Percentiles rank a stretch among this genome's conserved stretches.
These are phyloP conservation scores for Colletotrichum lini DNA, from an alignment of 2,329 filamentous ascomycete species.

Conservation along the genomic window DNA sequence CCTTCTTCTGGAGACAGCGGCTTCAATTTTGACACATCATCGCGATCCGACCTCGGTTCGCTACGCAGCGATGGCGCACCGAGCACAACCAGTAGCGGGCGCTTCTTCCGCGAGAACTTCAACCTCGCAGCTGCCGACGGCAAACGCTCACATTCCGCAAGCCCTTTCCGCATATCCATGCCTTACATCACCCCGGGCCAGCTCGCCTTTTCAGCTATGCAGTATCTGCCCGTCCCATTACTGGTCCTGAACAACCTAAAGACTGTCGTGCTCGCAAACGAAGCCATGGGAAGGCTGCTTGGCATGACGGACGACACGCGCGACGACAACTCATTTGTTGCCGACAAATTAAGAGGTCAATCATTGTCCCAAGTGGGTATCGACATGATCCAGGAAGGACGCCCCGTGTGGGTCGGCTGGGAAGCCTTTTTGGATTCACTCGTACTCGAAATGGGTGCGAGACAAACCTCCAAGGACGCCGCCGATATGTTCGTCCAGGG, in stretches of 20 bases:
- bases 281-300: constrained; percentile 80
- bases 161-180: constrained; percentile 58
- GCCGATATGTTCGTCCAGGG: constrained; percentile 37
- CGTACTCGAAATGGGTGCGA: constrained; percentile 57
- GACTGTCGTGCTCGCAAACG: constrained; percentile 80
- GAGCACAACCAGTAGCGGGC: constrained; percentile 44
- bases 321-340: constrained; percentile 58
- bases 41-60: neutral
- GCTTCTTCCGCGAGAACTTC: constrained; percentile 53
- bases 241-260: constrained; percentile 78
- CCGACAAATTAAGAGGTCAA: constrained; percentile 75
- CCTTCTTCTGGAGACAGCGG: constrained; percentile 26
- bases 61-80: constrained; percentile 24
- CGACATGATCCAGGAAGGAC: constrained; percentile 79
- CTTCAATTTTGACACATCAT: constrained; percentile 27
- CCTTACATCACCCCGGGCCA: constrained; percentile 65
- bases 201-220: constrained; percentile 77
- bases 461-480: constrained; percentile 41
- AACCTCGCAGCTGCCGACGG: constrained; percentile 42
- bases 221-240: constrained; percentile 81
- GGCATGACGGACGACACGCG: constrained; percentile 65
- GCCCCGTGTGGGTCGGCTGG: constrained; percentile 72
- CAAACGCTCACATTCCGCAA: constrained; percentile 53
- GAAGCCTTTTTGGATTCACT: constrained; percentile 71
- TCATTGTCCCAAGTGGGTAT: constrained; percentile 79